phyloP scores from a whole-genome alignment of 306 rosid genomes.

The Acacia confusa region DNA sequence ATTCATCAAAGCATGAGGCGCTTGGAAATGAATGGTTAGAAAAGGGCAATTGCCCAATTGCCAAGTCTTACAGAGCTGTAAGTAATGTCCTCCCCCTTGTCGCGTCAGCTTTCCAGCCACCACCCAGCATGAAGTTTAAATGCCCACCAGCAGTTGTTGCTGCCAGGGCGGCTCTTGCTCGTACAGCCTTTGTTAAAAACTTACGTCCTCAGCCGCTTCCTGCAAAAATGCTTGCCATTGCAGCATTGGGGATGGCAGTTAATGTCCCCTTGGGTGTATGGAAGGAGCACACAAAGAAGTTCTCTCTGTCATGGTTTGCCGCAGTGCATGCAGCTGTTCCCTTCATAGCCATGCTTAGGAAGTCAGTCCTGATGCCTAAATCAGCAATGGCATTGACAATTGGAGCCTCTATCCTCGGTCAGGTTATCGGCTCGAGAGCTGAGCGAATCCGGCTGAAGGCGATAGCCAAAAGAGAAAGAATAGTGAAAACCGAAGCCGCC shows the following conservation, averaged over 20 bases:
- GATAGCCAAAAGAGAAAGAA: conserved; percentile 44
- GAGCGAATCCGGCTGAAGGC: conserved; percentile 66
- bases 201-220: conserved; percentile 87
- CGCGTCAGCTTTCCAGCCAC: conserved; percentile 61
- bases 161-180: conserved; percentile 87
- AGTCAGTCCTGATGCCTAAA: conserved; percentile 80
- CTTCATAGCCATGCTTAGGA: conserved; percentile 79
- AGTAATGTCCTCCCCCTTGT: conserved; percentile 73
- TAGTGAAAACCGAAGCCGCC: conserved; percentile 11
- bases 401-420: conserved; percentile 73
- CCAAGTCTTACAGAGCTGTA: conserved; percentile 79
- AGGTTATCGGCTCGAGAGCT: conserved; percentile 79
- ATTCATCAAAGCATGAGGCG: conserved; percentile 62
- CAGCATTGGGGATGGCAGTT: conserved; percentile 75
- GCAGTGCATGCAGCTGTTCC: conserved; percentile 87
- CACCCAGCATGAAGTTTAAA: conserved; percentile 64
- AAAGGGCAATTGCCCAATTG: conserved; percentile 77
- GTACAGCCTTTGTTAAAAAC: conserved; percentile 69
- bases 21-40: conserved; percentile 75
- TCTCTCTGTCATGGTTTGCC: conserved; percentile 70
- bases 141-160: conserved; percentile 82
- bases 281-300: conserved; percentile 76
- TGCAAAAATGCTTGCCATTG: conserved; percentile 73
- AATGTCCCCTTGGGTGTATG: conserved; percentile 82
- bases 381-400: conserved; percentile 82